phyloP scores from a whole-genome alignment of 257 asterid species.

The Eustoma russellianum region DNA sequence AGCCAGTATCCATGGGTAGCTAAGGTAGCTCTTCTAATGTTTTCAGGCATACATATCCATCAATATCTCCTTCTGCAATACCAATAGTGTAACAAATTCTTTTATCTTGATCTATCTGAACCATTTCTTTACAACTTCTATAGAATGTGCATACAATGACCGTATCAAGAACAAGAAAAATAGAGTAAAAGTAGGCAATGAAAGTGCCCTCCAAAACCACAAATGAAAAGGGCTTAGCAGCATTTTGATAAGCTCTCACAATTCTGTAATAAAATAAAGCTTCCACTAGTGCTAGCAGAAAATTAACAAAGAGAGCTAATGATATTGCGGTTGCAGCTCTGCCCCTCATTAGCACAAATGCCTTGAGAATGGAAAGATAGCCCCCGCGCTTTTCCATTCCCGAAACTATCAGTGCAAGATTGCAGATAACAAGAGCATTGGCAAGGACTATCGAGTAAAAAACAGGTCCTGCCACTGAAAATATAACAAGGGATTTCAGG shows the following conservation, averaged over 20 bases:
- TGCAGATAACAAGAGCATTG: conserved; percentile 41
- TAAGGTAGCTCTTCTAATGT: conserved; percentile 22
- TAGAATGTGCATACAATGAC: conserved; percentile 41
- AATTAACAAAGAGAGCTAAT: conserved; percentile 38
- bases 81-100: conserved; percentile 12
- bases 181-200: conserved; percentile 48
- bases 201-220: conserved; percentile 46
- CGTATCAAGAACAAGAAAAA: conserved; percentile 56
- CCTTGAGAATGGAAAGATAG: conserved; percentile 32
- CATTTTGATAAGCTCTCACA: conserved; percentile 19
- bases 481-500: conserved; percentile 21
- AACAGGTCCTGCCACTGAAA: conserved; percentile 47
- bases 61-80: conserved; percentile 18
- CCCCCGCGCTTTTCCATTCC: conserved; percentile 42
- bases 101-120: conserved; percentile 15
- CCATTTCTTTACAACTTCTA: conserved; percentile 24
- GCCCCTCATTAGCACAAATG: conserved; percentile 37
- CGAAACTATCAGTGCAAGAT: conserved; percentile 33
- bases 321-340: conserved; percentile 44
- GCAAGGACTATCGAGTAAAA: conserved; percentile 57
- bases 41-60: conserved; percentile 11
- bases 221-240: conserved; percentile 5
- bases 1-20: background rate
- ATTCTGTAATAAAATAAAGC: conserved; percentile 60
- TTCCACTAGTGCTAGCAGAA: conserved; percentile 48